A percentile compares a stretch with the other conserved stretches of the same genome.
These are phyloP conservation scores for Nakazawaea laoshanensis DNA, from an alignment of 805 yeast species.

Conservation along the genomic window DNA sequence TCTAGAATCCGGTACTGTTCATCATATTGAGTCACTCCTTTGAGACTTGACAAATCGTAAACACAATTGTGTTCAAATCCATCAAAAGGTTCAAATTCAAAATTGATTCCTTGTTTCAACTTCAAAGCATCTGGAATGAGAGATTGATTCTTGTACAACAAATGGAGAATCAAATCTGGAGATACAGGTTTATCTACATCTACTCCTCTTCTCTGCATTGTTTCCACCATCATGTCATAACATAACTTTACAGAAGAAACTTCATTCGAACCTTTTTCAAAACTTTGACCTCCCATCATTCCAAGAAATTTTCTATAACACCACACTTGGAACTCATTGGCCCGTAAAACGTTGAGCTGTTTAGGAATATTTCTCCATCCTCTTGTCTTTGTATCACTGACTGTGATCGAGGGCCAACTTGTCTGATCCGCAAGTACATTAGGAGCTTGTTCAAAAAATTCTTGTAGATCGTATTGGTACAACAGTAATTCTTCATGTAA, in stretches of 20 bases:
- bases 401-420: slow-evolving; percentile 18
- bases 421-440: background rate
- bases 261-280: slow-evolving; percentile 7
- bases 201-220: slow-evolving; percentile 36
- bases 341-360: slow-evolving; percentile 37
- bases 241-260: slow-evolving; percentile 17
- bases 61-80: slow-evolving; percentile 10
- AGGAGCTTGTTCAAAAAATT: slow-evolving; percentile 12
- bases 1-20: slow-evolving; percentile 8
- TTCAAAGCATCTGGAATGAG: slow-evolving; percentile 19
- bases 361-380: slow-evolving; percentile 31
- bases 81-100: slow-evolving; percentile 9
- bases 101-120: slow-evolving; percentile 16
- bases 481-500: slow-evolving; percentile 15
- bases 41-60: slow-evolving; percentile 9
- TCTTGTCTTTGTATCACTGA: slow-evolving; percentile 61
- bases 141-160: slow-evolving; percentile 28
- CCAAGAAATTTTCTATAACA: slow-evolving; percentile 46
- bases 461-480: slow-evolving; percentile 14
- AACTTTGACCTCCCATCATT: slow-evolving; percentile 18
- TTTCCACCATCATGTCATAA: slow-evolving; percentile 34
- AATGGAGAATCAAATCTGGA: slow-evolving; percentile 27
- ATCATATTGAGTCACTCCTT: slow-evolving; percentile 3
- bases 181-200: slow-evolving; percentile 42
- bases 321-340: slow-evolving; percentile 52